Percentiles rank a stretch among this genome's conserved stretches.
Conservation (phyloP, 2,329 filamentous ascomycete genomes). For the Aspergillus carbonarius region DNA sequence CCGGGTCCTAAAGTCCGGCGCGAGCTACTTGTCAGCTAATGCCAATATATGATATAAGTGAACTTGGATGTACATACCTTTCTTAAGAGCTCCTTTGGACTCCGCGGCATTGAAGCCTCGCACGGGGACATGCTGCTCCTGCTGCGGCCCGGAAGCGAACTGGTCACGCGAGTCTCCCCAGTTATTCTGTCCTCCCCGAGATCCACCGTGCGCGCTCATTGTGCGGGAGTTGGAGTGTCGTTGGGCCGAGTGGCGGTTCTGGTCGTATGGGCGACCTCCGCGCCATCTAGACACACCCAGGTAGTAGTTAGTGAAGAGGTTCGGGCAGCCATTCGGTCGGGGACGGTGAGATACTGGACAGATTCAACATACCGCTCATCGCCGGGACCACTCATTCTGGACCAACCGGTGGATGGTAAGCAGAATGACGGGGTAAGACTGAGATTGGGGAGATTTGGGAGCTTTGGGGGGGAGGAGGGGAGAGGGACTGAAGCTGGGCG, state of each 20-base stretch:
- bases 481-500: background rate
- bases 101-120: slow-evolving; percentile 46
- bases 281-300: slow-evolving; percentile 36
- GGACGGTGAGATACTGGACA: background rate
- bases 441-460: background rate
- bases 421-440: background rate
- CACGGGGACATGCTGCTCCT: slow-evolving; percentile 45
- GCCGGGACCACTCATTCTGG: slow-evolving; percentile 38
- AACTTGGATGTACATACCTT: slow-evolving; percentile 31
- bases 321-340: background rate
- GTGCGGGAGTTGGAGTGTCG: slow-evolving; percentile 34
- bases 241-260: slow-evolving; percentile 39
- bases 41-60: background rate
- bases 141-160: slow-evolving; percentile 17
- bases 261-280: slow-evolving; percentile 36
- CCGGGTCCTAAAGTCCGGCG: slow-evolving; percentile 23
- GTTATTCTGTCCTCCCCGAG: slow-evolving; percentile 30
- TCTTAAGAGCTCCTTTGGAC: slow-evolving; percentile 41
- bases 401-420: background rate
- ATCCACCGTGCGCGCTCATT: slow-evolving; percentile 34
- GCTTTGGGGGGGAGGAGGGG: background rate
- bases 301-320: background rate
- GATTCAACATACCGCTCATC: slow-evolving; percentile 35
- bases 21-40: background rate
- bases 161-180: slow-evolving; percentile 31